Conservation (phyloP, 129 eudicot species). For the Artemisia tridentata region DNA sequence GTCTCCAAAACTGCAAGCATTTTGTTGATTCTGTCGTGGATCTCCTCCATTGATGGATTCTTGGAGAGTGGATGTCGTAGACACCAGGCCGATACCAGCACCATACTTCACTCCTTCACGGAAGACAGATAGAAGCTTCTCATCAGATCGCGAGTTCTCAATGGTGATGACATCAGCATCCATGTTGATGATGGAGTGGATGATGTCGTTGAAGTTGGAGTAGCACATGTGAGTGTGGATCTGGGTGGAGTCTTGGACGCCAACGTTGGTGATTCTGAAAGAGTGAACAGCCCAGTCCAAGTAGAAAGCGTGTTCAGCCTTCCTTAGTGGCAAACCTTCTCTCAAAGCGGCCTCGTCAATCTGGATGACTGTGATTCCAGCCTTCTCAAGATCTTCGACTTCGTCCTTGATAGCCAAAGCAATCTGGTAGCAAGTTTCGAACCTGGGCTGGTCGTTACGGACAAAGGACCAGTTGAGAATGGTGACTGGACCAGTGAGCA, state of each 20-base stretch:
- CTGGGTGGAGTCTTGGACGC: conserved; percentile 64
- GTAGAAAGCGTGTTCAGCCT: conserved; percentile 57
- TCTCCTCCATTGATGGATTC: conserved; percentile 86
- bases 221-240: conserved; percentile 99
- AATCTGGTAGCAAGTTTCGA: conserved; percentile 73
- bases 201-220: conserved; percentile 97
- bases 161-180: conserved; percentile 99
- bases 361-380: conserved; percentile 55
- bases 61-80: conserved; percentile 96
- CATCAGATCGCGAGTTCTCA: conserved; percentile 96
- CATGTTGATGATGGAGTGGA: conserved; percentile 97
- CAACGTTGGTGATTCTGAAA: conserved; percentile 62
- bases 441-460: conserved; percentile 70
- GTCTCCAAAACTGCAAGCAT: conserved; percentile 91
- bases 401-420: conserved; percentile 72
- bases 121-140: conserved; percentile 93
- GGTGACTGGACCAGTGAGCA: conserved; percentile 80
- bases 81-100: conserved; percentile 98
- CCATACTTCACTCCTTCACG: conserved; percentile 93
- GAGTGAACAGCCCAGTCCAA: conserved; percentile 75
- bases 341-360: conserved; percentile 72
- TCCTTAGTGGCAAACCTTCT: conserved; percentile 72
- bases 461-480: conserved; percentile 73
- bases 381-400: conserved; percentile 74
- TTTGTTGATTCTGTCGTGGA: conserved; percentile 81